Percentiles rank a stretch among this genome's conserved stretches.
These are phyloP conservation scores for Infundibulicybe gibba DNA, from an alignment of 768 basidiomycete species.

Conservation along the genomic window DNA sequence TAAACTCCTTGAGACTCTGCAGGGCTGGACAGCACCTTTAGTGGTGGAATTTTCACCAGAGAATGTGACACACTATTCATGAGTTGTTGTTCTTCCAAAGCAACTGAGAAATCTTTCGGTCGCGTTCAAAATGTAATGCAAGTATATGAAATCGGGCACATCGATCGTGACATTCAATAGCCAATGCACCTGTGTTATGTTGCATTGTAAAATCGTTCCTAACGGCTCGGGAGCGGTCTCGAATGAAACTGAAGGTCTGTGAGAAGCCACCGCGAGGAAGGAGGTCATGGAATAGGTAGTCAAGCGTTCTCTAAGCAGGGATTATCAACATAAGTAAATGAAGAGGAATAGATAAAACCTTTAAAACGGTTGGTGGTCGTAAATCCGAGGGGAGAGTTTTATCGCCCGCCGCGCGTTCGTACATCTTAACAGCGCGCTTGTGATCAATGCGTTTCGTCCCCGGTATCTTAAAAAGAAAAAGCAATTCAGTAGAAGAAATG, in stretches of 20 bases:
- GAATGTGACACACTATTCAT: conserved; percentile 72
- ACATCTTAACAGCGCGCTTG: conserved; percentile 87
- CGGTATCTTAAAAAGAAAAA: conserved; percentile 53
- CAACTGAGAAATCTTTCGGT: conserved; percentile 54
- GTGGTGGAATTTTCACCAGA: conserved; percentile 1
- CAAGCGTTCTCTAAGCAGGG: conserved; percentile 64
- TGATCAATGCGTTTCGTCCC: conserved; percentile 87
- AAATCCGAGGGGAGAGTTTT: conserved; percentile 90
- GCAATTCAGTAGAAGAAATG: conserved; percentile 9
- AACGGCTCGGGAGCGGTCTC: conserved; percentile 88
- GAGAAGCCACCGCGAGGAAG: conserved; percentile 67
- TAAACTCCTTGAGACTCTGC: conserved; percentile 91
- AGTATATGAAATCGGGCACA: conserved; percentile 94
- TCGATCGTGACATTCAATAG: conserved; percentile 89
- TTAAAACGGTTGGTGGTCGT: conserved; percentile 80
- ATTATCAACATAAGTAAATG: conserved; percentile 1
- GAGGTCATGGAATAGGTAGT: conserved; percentile 89
- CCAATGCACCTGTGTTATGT: conserved; percentile 67
- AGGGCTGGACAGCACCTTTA: conserved; percentile 50
- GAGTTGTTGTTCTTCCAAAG: conserved; percentile 83
- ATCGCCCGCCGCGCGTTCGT: conserved; percentile 92
- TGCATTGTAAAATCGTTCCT: conserved; percentile 96
- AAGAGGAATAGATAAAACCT: conserved; percentile 37
- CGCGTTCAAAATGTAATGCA: conserved; percentile 65
- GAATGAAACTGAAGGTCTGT: conserved; percentile 76